Evolutionary conservation across 306 rosid genomes (phyloP), one percentile per base, ranked within the genome.

Genomic region (Trichosanthes cucumerina): DNA sequence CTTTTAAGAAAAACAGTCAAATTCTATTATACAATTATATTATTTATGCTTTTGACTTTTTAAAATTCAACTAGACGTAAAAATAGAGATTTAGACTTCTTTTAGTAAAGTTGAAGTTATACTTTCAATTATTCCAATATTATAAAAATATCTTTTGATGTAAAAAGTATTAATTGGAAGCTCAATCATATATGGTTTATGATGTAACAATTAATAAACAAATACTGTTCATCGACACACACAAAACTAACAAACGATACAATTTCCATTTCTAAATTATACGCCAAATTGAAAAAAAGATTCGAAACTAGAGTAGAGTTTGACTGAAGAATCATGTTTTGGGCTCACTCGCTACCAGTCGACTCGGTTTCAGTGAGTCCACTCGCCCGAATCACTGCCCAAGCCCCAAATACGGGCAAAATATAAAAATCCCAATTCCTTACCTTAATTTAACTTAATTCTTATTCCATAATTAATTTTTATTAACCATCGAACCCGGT

Each of bases 401-500:
- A 44, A 70, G 44, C 19, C 76, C 57, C 56, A 44, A 33, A 23
- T 2, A 6, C 5, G 24, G 56, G 6, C 13, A 44, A 7, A 24
- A 3, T 66, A 69, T 39, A n/a, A 19, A 66, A 38, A 21, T 5
- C 53, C 11, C 53, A 21, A 4, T 1, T 34, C 53, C 23, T 1
- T 34, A 34, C 23, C 33, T 1, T 9, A 69, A 9, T n/a, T 41
- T 16, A 34, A 18, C 66, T 26, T 50, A 16, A 15, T 49, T 58
- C 26, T 59, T 28, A 24, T 26, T 26, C 38, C 31, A 58, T 58
- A 38, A 16, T 34, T 56, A 13, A 84, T 8, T 65, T 36, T 0
- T 6, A 3, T 87, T 47, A 93, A 4, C 99, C 99, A 63, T 95
- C 84, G 72, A 95, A 92, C 78, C 99, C 99, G 87, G 99, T 95